Conservation (phyloP, 306 rosid species). For the Coriaria nepalensis region DNA sequence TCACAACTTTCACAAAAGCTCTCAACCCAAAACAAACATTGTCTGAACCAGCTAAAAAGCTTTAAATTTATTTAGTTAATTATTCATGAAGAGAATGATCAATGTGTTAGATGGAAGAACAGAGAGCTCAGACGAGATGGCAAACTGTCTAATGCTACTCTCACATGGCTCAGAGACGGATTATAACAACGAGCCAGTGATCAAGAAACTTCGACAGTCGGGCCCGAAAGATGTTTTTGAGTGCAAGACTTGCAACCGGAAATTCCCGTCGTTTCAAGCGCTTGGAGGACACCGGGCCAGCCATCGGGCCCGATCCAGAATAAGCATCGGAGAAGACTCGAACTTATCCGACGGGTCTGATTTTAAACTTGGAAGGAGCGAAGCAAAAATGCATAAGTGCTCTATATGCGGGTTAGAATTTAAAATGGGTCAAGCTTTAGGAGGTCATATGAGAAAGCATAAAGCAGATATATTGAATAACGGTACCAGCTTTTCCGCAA, state of each 20-base stretch:
- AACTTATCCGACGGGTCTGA: constrained; percentile 2
- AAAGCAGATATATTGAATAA: constrained; percentile 13
- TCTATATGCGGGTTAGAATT: constrained; percentile 53
- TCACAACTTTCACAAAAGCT: too few species aligned
- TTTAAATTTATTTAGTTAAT: too few species aligned
- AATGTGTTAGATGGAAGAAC: constrained; percentile 12
- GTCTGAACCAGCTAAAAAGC: too few species aligned
- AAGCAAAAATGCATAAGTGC: constrained; percentile 46
- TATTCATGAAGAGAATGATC: constrained; percentile 29
- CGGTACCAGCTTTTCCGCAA: constrained; percentile 15
- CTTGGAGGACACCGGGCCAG: constrained; percentile 91
- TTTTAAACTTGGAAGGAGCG: constrained; percentile 2
- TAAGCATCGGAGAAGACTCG: constrained; percentile 2
- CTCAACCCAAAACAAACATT: too few species aligned
- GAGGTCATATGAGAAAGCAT: constrained; percentile 86
- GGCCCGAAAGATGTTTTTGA: constrained; percentile 19
- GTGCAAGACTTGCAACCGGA: constrained; percentile 75
- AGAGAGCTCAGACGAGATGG: constrained; percentile 13
- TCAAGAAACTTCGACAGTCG: neutral
- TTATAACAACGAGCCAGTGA: neutral
- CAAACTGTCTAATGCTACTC: constrained; percentile 27
- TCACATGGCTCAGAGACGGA: constrained; percentile 14
- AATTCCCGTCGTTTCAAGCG: constrained; percentile 70
- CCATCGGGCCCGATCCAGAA: constrained; percentile 36
- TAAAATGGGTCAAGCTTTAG: constrained; percentile 69